Conservation (phyloP, 306 rosid genomes). For the Ziziphus jujuba region DNA sequence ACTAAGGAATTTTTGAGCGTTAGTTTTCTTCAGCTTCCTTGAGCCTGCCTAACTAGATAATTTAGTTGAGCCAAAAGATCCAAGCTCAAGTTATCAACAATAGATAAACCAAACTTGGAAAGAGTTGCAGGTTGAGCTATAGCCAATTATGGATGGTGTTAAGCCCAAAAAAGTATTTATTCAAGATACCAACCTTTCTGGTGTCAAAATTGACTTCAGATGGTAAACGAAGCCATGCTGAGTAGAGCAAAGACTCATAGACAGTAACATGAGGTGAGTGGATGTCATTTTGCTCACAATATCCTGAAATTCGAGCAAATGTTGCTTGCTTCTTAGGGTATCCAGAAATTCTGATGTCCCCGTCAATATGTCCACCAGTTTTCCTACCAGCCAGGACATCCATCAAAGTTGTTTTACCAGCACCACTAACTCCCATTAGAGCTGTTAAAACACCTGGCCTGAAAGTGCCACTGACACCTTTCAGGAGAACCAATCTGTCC, state of each 20-base stretch:
- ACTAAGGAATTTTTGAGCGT: too few relatives aligned
- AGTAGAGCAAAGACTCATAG: constrained; percentile 66
- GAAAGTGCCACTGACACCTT: constrained; percentile 76
- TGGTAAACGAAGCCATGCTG: constrained; percentile 78
- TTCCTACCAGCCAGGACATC: constrained; percentile 92
- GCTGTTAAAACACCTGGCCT: constrained; percentile 96
- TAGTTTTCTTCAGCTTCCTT: neutral
- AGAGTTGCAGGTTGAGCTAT: too few relatives aligned
- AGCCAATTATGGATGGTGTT: neutral
- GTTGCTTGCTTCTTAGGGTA: constrained; percentile 88
- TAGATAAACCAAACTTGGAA: too few relatives aligned
- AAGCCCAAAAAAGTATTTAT: neutral
- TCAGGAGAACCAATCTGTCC: constrained; percentile 74
- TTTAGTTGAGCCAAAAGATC: too few relatives aligned
- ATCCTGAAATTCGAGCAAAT: constrained; percentile 87
- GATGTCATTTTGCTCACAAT: constrained; percentile 90
- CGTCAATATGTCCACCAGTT: constrained; percentile 83
- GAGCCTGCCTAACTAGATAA: too few relatives aligned
- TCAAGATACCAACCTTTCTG: constrained; percentile 43
- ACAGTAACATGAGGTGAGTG: constrained; percentile 81
- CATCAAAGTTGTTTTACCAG: constrained; percentile 97
- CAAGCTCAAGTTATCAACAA: too few relatives aligned
- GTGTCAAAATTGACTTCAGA: constrained; percentile 42
- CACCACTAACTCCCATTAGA: constrained; percentile 93
- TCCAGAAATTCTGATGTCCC: constrained; percentile 69